Evolutionary conservation across 106 monocot genomes (phyloP).

Genomic region (Apostasia shenzhenica): DNA sequence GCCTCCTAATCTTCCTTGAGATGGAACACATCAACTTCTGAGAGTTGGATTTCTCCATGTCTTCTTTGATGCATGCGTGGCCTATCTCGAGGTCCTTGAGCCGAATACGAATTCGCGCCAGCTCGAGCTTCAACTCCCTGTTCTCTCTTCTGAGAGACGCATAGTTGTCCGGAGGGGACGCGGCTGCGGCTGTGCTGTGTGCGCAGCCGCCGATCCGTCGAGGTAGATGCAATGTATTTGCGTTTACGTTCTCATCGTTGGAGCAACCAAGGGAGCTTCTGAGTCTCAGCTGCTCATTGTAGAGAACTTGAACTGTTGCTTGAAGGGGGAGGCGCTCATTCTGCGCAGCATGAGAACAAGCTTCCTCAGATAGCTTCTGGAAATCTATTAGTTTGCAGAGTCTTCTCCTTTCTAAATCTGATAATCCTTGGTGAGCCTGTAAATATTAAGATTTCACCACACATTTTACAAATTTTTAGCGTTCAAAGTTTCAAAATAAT

Average conservation of each 20-base stretch:
- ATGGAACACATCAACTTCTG: conserved; percentile 30
- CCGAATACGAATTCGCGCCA: conserved; percentile 42
- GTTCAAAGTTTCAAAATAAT: no score
- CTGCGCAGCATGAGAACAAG: conserved; percentile 51
- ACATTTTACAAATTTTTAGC: no score
- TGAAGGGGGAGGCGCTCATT: conserved; percentile 52
- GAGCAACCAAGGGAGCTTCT: conserved; percentile 25
- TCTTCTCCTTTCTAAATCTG: conserved; percentile 35
- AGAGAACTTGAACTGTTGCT: conserved; percentile 45
- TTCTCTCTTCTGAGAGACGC: conserved; percentile 55
- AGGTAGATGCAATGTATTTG: conserved; percentile 15
- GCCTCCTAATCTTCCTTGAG: conserved; percentile 32
- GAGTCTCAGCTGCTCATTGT: conserved; percentile 39
- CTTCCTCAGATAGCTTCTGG: conserved; percentile 48
- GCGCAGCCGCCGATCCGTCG: conserved; percentile 12
- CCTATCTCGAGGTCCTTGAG: conserved; percentile 65
- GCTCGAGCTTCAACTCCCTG: conserved; percentile 55
- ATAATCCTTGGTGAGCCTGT: conserved; percentile 38
- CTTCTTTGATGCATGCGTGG: conserved; percentile 42
- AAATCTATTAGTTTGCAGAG: conserved; percentile 46
- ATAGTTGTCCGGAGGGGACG: conserved; percentile 41
- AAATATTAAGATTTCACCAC: not conserved
- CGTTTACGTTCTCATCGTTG: conserved; percentile 15
- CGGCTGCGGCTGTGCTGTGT: conserved; percentile 8
- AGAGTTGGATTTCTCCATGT: conserved; percentile 30